A percentile compares a stretch with the other conserved stretches of the same genome.
Evolutionary conservation across 192 early-diverging fungal species (phyloP).

Genomic region (Mortierella alpina): DNA sequence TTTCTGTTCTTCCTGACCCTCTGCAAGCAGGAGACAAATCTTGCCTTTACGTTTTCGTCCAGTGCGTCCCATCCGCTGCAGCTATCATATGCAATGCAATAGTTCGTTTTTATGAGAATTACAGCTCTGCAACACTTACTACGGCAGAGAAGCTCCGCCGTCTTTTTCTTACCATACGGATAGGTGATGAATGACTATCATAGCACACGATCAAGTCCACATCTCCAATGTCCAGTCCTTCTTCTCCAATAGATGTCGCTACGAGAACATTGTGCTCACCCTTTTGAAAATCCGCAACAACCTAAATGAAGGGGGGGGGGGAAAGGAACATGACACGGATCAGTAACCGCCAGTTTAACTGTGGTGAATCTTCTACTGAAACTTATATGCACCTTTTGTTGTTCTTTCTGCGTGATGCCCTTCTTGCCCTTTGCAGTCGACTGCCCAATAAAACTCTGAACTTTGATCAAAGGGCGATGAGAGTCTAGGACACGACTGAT

Average conservation of each 20-base stretch:
- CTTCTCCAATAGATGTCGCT: constrained; percentile 93
- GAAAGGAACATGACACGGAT: not conserved
- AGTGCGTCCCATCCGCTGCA: constrained; percentile 82
- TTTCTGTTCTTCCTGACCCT: constrained; percentile 74
- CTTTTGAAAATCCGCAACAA: constrained; percentile 78
- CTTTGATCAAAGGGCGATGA: constrained; percentile 75
- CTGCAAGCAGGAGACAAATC: constrained; percentile 72
- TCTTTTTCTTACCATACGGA: constrained; percentile 70
- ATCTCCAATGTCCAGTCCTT: constrained; percentile 96
- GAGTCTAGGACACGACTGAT: constrained; percentile 71
- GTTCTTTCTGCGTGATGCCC: constrained; percentile 88
- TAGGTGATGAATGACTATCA: constrained; percentile 80
- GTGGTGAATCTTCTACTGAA: not conserved
- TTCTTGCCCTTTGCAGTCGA: constrained; percentile 64
- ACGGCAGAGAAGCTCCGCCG: not conserved
- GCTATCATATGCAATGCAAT: constrained; percentile 22
- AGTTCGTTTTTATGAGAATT: too few relatives aligned
- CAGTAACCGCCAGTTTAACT: not conserved
- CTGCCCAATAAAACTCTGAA: constrained; percentile 89
- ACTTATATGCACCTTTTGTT: constrained; percentile 69
- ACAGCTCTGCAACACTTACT: not conserved
- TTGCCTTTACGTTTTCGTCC: constrained; percentile 80
- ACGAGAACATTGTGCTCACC: constrained; percentile 89
- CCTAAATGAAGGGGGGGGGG: constrained; percentile 44
- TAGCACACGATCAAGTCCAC: constrained; percentile 94